Conservation (phyloP, 2,329 filamentous ascomycete species). For the Pseudogymnoascus sp. region DNA sequence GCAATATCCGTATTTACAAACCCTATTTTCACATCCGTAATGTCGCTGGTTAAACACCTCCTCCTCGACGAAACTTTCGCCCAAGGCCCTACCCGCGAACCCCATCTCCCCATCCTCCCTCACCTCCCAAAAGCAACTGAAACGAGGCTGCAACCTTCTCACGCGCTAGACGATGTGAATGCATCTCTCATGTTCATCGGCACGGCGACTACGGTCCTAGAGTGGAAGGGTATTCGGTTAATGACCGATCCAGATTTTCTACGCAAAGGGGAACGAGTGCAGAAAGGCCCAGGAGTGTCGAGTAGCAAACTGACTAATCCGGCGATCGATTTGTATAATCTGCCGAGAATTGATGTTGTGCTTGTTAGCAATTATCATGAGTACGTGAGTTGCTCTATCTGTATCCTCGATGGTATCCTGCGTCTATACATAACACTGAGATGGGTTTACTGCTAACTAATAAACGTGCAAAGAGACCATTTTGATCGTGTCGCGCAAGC, state of each 20-base stretch:
- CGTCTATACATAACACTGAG: neutral
- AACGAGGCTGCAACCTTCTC: neutral
- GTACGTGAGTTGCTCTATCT: conserved; percentile 19
- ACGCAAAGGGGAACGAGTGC: conserved; percentile 56
- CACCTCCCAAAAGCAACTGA: too few relatives aligned
- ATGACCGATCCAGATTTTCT: conserved; percentile 57
- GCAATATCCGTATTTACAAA: too few relatives aligned
- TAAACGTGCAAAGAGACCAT: conserved; percentile 34
- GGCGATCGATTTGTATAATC: conserved; percentile 47
- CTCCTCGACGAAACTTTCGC: too few relatives aligned
- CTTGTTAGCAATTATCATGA: conserved; percentile 58
- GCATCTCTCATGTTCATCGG: conserved; percentile 46
- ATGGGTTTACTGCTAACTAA: neutral
- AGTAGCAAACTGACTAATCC: conserved; percentile 48
- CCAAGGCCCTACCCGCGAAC: too few relatives aligned
- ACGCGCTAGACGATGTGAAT: conserved; percentile 27
- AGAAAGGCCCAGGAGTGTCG: conserved; percentile 54
- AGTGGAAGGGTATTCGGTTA: conserved; percentile 44
- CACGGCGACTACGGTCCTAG: conserved; percentile 47
- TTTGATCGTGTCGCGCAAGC: conserved; percentile 45
- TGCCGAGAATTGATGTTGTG: conserved; percentile 51
- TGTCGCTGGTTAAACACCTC: too few relatives aligned
- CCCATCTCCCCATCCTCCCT: too few relatives aligned
- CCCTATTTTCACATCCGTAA: too few relatives aligned
- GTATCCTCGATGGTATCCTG: too few relatives aligned